A percentile compares a stretch with the other conserved stretches of the same genome.
Evolutionary conservation across 768 basidiomycete genomes (phyloP).

Genomic region (Boletus tomentosulus): DNA sequence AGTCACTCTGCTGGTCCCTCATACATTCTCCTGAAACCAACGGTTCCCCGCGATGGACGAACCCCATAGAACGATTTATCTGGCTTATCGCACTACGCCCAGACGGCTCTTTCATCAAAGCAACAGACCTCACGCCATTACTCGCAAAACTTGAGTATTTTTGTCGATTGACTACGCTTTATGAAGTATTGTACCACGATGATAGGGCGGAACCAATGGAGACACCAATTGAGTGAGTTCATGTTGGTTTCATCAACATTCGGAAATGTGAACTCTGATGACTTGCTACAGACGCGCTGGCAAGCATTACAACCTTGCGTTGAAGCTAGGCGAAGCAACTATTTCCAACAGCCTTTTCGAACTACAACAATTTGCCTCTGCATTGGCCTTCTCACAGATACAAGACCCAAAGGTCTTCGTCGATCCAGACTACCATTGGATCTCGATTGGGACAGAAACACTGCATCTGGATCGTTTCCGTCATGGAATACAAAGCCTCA

Average conservation of each 20-base stretch:
- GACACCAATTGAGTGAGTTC: neutral
- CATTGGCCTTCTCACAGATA: neutral
- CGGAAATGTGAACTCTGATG: no score
- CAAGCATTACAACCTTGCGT: neutral
- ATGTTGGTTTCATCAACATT: neutral
- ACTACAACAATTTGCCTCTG: neutral
- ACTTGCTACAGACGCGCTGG: neutral
- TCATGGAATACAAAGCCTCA: no score
- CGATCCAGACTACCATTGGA: neutral
- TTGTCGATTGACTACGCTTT: neutral
- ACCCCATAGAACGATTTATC: neutral
- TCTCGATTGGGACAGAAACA: neutral
- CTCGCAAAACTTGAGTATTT: neutral
- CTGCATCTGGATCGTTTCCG: no score
- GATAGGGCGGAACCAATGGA: no score
- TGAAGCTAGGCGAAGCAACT: neutral
- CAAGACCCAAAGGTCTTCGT: neutral
- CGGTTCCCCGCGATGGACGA: neutral
- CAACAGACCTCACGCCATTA: neutral
- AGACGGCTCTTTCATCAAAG: neutral
- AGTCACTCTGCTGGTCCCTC: neutral
- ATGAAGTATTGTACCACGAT: neutral
- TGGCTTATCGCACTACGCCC: neutral
- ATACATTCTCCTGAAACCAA: neutral
- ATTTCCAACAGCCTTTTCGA: neutral